Base-by-base conservation (phyloP, 163 green algal genomes). In the Chloromonas sp. region DNA sequence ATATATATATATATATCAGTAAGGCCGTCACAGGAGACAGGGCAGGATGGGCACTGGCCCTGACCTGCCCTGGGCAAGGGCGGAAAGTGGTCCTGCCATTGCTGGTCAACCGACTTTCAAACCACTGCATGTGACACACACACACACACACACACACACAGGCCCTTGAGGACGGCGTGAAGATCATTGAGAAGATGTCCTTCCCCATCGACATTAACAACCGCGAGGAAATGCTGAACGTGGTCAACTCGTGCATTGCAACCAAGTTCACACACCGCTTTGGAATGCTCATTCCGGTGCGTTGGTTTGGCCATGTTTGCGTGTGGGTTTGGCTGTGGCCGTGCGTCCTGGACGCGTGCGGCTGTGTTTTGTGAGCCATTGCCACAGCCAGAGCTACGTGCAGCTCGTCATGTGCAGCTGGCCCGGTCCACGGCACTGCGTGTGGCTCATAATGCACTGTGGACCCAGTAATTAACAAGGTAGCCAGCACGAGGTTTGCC, bases 191-290 rank as follows among this genome's bases (percentile, higher is more conserved):
- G 76, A 81, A 91, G 62, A 89, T 98, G 71, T 89, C 94, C 0
- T 99, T 99, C 86, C 89, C 93, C 59, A 95, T 99, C 3, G 96
- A 99, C 88, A 92, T 90, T 57, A 90, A 96, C 74, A 88, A 99
- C 90, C 85, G 93, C 59, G 74, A 94, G 11, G 79, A 92, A 76
- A 98, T 99, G 95, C 88, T 99, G 11, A 98, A 93, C 58, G 90
- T 99, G 60, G 92, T 99, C 36, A 94, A 96, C 89, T 96, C 87
- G 87, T 99, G 95, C 89, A 98, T 99, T 62, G 97, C 96, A 71
- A 99, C 97, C 70, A 99, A 99, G 90, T 99, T 98, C 93, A 99
- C 97, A 13, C 91, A 91, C 70, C 92, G 96, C n/a, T 99, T 99
- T 83, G 97, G 97, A 60, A 92, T 87, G 0, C 92, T 99, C 70